These are phyloP conservation scores for Candolleomyces aberdarensis DNA, from an alignment of 768 basidiomycete species.

Conservation along the genomic window DNA sequence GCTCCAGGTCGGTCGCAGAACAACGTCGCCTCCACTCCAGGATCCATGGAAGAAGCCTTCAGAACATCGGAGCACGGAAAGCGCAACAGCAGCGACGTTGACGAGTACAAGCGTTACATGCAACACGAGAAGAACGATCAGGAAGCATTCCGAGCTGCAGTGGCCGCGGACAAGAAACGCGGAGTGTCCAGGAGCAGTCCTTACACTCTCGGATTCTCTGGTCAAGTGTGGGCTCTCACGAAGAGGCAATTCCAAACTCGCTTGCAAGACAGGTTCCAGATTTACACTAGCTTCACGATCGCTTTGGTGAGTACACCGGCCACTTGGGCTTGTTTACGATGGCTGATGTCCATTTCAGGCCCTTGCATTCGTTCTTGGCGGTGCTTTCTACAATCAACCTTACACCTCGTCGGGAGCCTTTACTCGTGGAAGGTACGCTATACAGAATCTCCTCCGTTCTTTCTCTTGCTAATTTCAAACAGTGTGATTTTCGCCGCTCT, in stretches of 20 bases:
- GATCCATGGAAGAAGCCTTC: conserved; percentile 65
- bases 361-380: conserved; percentile 65
- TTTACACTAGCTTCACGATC: conserved; percentile 66
- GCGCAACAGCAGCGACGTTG: conserved; percentile 43
- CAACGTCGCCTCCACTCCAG: conserved; percentile 66
- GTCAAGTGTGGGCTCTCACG: conserved; percentile 70
- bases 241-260: conserved; percentile 71
- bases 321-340: neutral
- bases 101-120: conserved; percentile 53
- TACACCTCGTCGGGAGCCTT: conserved; percentile 78
- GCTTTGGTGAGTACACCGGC: conserved; percentile 42
- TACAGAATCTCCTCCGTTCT: neutral
- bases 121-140: conserved; percentile 64
- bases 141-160: conserved; percentile 73
- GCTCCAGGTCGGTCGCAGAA: conserved; percentile 54
- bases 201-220: conserved; percentile 76
- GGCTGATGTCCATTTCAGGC: conserved; percentile 25
- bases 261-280: conserved; percentile 75
- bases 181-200: conserved; percentile 77
- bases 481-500: conserved; percentile 71
- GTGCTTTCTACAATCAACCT: conserved; percentile 71
- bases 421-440: conserved; percentile 66
- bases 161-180: conserved; percentile 72
- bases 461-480: neutral
- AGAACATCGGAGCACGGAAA: conserved; percentile 42